Percentiles rank a stretch among this genome's conserved stretches.
Conservation (phyloP, 2,329 filamentous ascomycete species). For the Macrophomina pseudophaseolina region DNA sequence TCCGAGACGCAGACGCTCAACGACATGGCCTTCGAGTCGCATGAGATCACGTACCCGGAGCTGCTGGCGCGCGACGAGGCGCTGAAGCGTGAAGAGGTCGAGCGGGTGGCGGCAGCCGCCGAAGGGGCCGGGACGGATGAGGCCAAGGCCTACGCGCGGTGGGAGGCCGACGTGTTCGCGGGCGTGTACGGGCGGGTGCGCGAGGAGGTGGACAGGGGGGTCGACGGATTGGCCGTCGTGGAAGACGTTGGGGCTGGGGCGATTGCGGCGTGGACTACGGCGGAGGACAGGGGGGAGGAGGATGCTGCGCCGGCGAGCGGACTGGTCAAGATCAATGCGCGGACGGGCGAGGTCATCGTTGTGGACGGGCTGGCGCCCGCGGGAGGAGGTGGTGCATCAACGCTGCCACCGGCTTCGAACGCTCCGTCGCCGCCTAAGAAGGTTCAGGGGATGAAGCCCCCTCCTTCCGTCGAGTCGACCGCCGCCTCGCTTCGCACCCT, state of each 20-base stretch:
- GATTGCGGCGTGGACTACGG: background rate
- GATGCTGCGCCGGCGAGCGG: slow-evolving; percentile 31
- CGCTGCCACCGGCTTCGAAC: background rate
- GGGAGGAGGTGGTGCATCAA: background rate
- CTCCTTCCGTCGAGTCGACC: background rate
- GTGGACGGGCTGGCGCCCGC: background rate
- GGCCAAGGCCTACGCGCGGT: slow-evolving; percentile 57
- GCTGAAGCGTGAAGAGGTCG: slow-evolving; percentile 57
- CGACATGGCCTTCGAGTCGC: slow-evolving; percentile 60
- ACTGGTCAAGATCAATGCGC: slow-evolving; percentile 36
- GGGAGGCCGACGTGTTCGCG: slow-evolving; percentile 57
- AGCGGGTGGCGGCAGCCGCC: slow-evolving; percentile 38
- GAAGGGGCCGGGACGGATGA: slow-evolving; percentile 46
- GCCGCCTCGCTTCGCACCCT: background rate
- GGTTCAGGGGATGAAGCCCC: background rate
- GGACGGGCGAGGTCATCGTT: slow-evolving; percentile 44
- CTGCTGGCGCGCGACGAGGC: slow-evolving; percentile 61
- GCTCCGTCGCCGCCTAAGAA: background rate
- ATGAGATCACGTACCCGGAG: slow-evolving; percentile 63
- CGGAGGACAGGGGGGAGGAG: background rate
- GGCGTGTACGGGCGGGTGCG: slow-evolving; percentile 56
- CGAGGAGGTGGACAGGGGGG: slow-evolving; percentile 55
- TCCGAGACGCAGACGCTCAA: slow-evolving; percentile 60
- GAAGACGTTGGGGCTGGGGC: background rate
- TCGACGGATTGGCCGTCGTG: slow-evolving; percentile 45